These are phyloP conservation scores for Alternaria conjuncta DNA, from an alignment of 2,329 filamentous ascomycete species.

Conservation along the genomic window DNA sequence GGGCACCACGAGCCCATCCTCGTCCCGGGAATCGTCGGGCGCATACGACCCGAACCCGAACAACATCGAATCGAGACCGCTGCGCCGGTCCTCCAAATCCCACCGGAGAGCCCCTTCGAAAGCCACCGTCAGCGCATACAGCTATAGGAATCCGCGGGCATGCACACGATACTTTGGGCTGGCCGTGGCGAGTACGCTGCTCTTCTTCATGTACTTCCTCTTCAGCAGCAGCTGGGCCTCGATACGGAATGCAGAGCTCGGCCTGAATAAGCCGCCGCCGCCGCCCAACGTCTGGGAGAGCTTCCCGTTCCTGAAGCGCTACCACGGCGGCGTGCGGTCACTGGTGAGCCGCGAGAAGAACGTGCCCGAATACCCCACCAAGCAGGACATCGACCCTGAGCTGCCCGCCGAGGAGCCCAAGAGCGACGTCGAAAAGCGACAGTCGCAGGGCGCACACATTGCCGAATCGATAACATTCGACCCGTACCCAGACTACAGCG, in stretches of 20 bases:
- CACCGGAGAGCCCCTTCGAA: conserved; percentile 30
- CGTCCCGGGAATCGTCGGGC: conserved; percentile 59
- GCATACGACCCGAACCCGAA: conserved; percentile 40
- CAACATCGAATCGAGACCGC: conserved; percentile 30
- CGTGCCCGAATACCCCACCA: conserved; percentile 80
- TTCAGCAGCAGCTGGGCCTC: conserved; percentile 76
- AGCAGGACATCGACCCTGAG: conserved; percentile 56
- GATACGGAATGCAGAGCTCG: conserved; percentile 65
- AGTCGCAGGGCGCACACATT: conserved; percentile 35
- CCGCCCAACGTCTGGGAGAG: conserved; percentile 81
- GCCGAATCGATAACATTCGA: conserved; percentile 59
- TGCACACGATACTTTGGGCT: conserved; percentile 81
- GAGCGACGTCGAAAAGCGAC: conserved; percentile 39
- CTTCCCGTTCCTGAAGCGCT: conserved; percentile 84
- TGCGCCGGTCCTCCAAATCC: conserved; percentile 17
- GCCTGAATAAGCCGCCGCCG: conserved; percentile 65
- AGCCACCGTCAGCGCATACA: conserved; percentile 44
- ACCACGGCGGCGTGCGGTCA: conserved; percentile 84
- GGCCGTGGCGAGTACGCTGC: conserved; percentile 69
- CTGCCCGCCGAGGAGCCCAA: conserved; percentile 32
- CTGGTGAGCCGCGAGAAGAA: conserved; percentile 72
- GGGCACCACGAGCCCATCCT: conserved; percentile 54
- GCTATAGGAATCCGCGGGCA: conserved; percentile 72
- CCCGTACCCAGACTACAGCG: conserved; percentile 71
- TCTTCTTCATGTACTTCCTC: conserved; percentile 79